Percentiles rank a stretch among this genome's conserved stretches.
Evolutionary conservation across 225 moss, liverwort and hornwort species (phyloP).

Genomic region (Pseudoscleropodium purum): DNA sequence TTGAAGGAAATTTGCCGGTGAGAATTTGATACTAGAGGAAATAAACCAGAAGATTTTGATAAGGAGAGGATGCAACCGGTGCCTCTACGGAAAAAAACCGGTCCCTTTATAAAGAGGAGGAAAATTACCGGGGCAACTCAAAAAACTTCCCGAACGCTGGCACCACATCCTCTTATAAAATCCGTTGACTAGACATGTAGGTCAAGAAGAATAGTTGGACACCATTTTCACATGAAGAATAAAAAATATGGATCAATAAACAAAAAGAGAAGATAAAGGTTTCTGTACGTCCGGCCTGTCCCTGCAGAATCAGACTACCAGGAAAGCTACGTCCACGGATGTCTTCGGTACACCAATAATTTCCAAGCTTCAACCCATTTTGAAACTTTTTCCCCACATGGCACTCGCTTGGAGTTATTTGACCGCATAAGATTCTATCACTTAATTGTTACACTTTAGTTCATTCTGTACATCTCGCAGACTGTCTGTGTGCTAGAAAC

Average conservation of each 20-base stretch:
- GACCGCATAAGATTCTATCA: neutral
- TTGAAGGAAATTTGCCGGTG: too few relatives aligned
- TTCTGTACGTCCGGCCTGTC: neutral
- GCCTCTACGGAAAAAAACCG: too few relatives aligned
- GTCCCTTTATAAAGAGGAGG: too few relatives aligned
- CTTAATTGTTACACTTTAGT: neutral
- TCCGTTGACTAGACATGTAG: neutral
- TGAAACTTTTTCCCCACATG: neutral
- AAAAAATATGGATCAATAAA: neutral
- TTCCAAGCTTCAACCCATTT: neutral
- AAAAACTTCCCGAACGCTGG: too few relatives aligned
- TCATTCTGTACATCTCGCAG: slow-evolving; percentile 16
- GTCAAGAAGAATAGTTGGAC: neutral
- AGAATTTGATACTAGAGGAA: too few relatives aligned
- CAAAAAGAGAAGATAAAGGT: neutral
- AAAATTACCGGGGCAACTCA: too few relatives aligned
- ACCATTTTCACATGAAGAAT: neutral
- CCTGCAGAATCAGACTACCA: neutral
- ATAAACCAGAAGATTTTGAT: too few relatives aligned
- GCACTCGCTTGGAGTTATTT: neutral
- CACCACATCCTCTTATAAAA: neutral
- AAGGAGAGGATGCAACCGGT: too few relatives aligned
- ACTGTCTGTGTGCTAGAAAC: neutral
- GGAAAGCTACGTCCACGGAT: neutral
- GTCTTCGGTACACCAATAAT: neutral